A percentile compares a stretch with the other conserved stretches of the same genome.
Evolutionary conservation across 2,329 filamentous ascomycete genomes (phyloP).

Genomic region (Aspergillaceae sp.): DNA sequence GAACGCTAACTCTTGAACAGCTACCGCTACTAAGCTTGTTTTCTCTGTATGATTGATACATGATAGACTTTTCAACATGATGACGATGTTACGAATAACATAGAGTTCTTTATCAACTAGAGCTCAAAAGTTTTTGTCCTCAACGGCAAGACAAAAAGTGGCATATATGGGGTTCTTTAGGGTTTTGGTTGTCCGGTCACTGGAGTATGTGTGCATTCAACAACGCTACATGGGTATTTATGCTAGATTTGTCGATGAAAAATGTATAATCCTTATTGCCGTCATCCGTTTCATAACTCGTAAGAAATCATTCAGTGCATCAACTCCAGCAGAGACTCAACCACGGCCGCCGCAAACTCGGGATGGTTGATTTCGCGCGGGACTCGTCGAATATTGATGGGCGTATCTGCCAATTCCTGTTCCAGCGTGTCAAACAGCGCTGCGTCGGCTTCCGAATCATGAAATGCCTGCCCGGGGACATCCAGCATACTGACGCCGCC

Average conservation of each 20-base stretch:
- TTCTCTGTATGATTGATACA: constrained; percentile 23
- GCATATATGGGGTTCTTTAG: constrained; percentile 25
- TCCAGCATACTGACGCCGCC: constrained; percentile 56
- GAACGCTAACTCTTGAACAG: no score
- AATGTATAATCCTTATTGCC: neutral
- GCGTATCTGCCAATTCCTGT: constrained; percentile 40
- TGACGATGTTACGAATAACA: constrained; percentile 52
- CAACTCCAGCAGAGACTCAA: constrained; percentile 13
- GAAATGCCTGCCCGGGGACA: constrained; percentile 46
- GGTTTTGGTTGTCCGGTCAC: constrained; percentile 20
- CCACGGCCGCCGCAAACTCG: constrained; percentile 19
- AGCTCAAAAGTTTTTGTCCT: constrained; percentile 49
- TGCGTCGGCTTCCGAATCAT: constrained; percentile 41
- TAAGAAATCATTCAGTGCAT: constrained; percentile 3
- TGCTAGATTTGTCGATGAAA: neutral
- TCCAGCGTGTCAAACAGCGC: constrained; percentile 42
- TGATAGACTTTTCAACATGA: constrained; percentile 46
- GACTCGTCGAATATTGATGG: constrained; percentile 44
- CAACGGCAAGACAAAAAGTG: constrained; percentile 48
- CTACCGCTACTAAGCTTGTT: constrained; percentile 51
- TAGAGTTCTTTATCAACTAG: constrained; percentile 36
- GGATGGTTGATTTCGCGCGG: constrained; percentile 24
- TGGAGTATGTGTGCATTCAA: constrained; percentile 33
- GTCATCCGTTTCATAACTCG: neutral
- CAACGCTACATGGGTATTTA: constrained; percentile 16